Base-by-base conservation (phyloP, 331 rosid genomes). In the Ulmus americana region DNA sequence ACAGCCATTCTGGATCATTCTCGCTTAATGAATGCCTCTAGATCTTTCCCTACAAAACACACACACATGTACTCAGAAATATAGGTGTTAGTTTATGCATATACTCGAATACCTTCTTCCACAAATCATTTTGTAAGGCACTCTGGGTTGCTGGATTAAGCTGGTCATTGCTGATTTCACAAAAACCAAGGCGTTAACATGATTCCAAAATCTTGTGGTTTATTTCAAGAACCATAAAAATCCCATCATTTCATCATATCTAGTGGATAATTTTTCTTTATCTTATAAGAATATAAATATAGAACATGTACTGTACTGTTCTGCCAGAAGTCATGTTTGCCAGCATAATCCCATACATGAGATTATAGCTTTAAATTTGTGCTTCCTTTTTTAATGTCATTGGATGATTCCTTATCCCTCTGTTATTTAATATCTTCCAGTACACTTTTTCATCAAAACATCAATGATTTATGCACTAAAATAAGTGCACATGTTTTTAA, bases 191-290 rank as follows among this genome's bases (percentile, higher is more conserved):
- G 54, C 22, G 54, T 5, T 54, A 7, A 51, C 10, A 11, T 48
- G 53, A 42, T 44, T 22, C 47, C 5, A 4, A 70, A 28, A 39
- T 41, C 14, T 44, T 14, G 43, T 50, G 10, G 55, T 51, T 61
- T 56, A 42, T 52, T 43, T 18, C 15, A 68, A 68, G 48, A 62
- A 43, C 47, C 46, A 45, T 38, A 50, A 35, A 45, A 45, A 10
- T 68, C 15, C 5, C 39, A 40, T 60, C 40, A 16, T 50, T 54
- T 69, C 40, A 56, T 56, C 44, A 11, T 56, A 4, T 38, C 39
- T 5, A 6, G 10, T 38, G 20, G 11, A 56, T 28, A 35, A 56
- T n/a, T 5, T 7, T 5, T 56, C 13, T 56, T 56, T 42, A 56
- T 14, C 8, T 28, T 35, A 35, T 38, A 56, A 56, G 39, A 43